Evolutionary conservation across 2,329 filamentous ascomycete genomes (phyloP).

Genomic region (Exophiala alcalophila): DNA sequence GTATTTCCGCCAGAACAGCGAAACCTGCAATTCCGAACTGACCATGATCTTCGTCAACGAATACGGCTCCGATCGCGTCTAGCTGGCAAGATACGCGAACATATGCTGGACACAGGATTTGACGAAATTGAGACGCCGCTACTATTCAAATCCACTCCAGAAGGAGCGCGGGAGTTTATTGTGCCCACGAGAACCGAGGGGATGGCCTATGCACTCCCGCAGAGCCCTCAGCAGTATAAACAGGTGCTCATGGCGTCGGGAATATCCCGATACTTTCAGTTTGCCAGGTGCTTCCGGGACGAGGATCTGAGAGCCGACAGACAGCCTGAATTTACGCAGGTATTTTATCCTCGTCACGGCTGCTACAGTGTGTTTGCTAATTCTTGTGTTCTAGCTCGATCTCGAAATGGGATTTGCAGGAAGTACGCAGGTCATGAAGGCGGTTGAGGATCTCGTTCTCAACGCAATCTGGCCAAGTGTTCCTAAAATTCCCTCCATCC

Average conservation of each 20-base stretch:
- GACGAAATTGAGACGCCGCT: slow-evolving; percentile 86
- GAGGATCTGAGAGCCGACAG: slow-evolving; percentile 89
- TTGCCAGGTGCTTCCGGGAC: slow-evolving; percentile 91
- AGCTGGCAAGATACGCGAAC: slow-evolving; percentile 51
- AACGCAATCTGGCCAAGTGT: slow-evolving; percentile 24
- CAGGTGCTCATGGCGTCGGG: slow-evolving; percentile 95
- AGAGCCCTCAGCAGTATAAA: slow-evolving; percentile 98
- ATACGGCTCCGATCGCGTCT: slow-evolving; percentile 67
- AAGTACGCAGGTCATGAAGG: slow-evolving; percentile 66
- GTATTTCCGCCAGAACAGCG: slow-evolving; percentile 71
- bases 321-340: slow-evolving; percentile 95
- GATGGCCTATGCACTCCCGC: slow-evolving; percentile 82
- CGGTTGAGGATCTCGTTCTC: slow-evolving; percentile 41
- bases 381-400: slow-evolving; percentile 63
- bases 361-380: neutral
- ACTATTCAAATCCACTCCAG: slow-evolving; percentile 95
- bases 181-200: slow-evolving; percentile 79
- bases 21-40: slow-evolving; percentile 81
- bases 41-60: slow-evolving; percentile 62
- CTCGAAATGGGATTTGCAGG: slow-evolving; percentile 86
- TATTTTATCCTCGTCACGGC: slow-evolving; percentile 37
- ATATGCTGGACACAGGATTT: slow-evolving; percentile 60
- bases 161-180: slow-evolving; percentile 90
- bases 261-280: slow-evolving; percentile 79
- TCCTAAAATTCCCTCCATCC: slow-evolving; percentile 15